These are phyloP conservation scores for Lachnellula occidentalis DNA, from an alignment of 2,329 filamentous ascomycete species.

Conservation along the genomic window DNA sequence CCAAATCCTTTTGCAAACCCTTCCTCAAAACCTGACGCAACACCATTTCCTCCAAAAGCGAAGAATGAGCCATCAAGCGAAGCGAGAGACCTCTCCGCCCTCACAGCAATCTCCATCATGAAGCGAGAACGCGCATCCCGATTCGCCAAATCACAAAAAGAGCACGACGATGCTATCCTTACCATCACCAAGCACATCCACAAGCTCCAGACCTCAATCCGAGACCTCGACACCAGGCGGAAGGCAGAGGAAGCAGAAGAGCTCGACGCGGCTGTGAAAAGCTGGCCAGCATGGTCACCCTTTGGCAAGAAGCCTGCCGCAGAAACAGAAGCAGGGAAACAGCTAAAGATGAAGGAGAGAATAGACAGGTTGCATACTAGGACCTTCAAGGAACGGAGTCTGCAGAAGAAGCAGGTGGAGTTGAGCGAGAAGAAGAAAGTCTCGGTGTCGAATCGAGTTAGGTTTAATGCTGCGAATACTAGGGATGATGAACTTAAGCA, in stretches of 20 bases:
- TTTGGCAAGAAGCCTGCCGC: conserved; percentile 24
- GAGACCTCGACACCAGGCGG: conserved; percentile 15
- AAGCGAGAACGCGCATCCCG: not conserved
- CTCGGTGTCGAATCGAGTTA: conserved; percentile 3
- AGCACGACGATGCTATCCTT: not conserved
- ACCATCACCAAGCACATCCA: not conserved
- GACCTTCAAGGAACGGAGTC: conserved; percentile 30
- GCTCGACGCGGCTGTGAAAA: conserved; percentile 20
- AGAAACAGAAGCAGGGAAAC: conserved; percentile 32
- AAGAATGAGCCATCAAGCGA: not conserved
- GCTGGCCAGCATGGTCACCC: conserved; percentile 30
- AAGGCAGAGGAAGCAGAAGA: conserved; percentile 28
- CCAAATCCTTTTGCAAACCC: too few relatives aligned
- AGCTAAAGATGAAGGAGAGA: conserved; percentile 27
- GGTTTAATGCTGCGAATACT: conserved; percentile 10
- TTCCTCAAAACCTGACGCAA: too few relatives aligned
- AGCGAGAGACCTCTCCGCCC: not conserved
- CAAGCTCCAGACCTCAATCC: not conserved
- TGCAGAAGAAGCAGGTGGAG: conserved; percentile 17
- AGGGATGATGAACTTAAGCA: conserved; percentile 11
- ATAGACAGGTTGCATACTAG: conserved; percentile 31
- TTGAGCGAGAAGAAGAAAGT: conserved; percentile 14
- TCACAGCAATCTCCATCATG: not conserved
- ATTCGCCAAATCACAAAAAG: not conserved
- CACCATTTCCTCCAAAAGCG: conserved; percentile 7